These are phyloP conservation scores for Plectosphaerella sp. DNA, from an alignment of 2,329 filamentous ascomycete genomes.

Conservation along the genomic window DNA sequence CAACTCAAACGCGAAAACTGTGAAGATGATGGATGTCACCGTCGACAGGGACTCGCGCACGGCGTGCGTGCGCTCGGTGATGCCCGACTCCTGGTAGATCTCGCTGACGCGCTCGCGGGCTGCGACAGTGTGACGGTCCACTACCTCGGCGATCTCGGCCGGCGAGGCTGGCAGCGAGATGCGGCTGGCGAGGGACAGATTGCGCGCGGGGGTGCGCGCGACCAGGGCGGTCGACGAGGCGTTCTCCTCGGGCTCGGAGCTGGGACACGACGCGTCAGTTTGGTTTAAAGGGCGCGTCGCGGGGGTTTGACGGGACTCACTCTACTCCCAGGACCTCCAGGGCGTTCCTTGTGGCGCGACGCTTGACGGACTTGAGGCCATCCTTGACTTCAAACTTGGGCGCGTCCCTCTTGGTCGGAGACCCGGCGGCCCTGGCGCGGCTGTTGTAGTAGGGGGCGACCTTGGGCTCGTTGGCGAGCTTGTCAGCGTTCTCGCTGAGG, in stretches of 20 bases:
- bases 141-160: slow-evolving; percentile 68
- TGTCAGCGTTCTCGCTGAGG: slow-evolving; percentile 63
- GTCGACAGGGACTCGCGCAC: slow-evolving; percentile 69
- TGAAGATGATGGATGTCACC: slow-evolving; percentile 65
- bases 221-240: slow-evolving; percentile 39
- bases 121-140: slow-evolving; percentile 66
- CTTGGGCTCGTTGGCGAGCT: slow-evolving; percentile 57
- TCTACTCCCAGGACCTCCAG: slow-evolving; percentile 36
- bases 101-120: slow-evolving; percentile 62
- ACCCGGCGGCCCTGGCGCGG: slow-evolving; percentile 54
- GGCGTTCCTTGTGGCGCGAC: slow-evolving; percentile 37
- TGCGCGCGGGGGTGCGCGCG: slow-evolving; percentile 43
- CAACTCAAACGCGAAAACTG: slow-evolving; percentile 66
- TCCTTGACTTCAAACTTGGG: slow-evolving; percentile 30
- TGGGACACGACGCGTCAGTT: slow-evolving; percentile 10
- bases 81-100: slow-evolving; percentile 60
- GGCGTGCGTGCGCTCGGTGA: slow-evolving; percentile 60
- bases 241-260: slow-evolving; percentile 22
- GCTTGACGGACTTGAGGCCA: slow-evolving; percentile 39
- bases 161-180: slow-evolving; percentile 78
- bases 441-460: slow-evolving; percentile 74
- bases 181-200: slow-evolving; percentile 50
- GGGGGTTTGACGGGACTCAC: slow-evolving; percentile 28
- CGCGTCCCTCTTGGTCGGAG: slow-evolving; percentile 57
- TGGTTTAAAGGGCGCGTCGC: background rate